Conservation (phyloP, 345 rosid genomes). For the Dipteronia sinensis region DNA sequence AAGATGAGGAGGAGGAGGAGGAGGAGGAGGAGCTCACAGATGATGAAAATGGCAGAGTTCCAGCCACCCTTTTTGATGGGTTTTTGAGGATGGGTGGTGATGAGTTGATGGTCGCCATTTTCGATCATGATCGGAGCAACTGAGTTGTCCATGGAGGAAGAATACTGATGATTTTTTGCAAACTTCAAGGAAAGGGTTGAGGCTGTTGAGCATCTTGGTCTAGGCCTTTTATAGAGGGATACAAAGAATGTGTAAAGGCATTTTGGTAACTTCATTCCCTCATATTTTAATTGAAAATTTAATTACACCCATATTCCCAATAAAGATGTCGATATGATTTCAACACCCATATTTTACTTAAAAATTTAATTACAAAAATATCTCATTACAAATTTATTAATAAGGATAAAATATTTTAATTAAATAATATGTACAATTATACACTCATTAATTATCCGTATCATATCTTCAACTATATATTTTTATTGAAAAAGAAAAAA, state of each 20-base stretch:
- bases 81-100: not conserved
- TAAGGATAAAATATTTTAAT: no score
- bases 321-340: no score
- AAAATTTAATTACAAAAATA: no score
- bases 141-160: conserved; percentile 31
- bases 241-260: not conserved
- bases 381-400: no score
- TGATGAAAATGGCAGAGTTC: conserved; percentile 82
- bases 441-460: no score
- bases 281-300: no score
- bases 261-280: not conserved
- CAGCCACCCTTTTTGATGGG: conserved; percentile 61
- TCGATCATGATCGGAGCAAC: conserved; percentile 21
- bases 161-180: not conserved
- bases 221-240: not conserved
- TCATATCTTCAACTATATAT: no score
- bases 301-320: no score
- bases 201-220: not conserved
- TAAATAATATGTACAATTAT: no score
- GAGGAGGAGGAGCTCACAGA: conserved; percentile 47
- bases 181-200: not conserved
- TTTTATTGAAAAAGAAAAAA: no score
- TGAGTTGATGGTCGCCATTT: conserved; percentile 1
- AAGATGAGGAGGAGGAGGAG: not conserved
- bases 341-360: no score